Evolutionary conservation across 306 rosid genomes (phyloP), one percentile per base, ranked within the genome.

Genomic region (Acacia acuminata): DNA sequence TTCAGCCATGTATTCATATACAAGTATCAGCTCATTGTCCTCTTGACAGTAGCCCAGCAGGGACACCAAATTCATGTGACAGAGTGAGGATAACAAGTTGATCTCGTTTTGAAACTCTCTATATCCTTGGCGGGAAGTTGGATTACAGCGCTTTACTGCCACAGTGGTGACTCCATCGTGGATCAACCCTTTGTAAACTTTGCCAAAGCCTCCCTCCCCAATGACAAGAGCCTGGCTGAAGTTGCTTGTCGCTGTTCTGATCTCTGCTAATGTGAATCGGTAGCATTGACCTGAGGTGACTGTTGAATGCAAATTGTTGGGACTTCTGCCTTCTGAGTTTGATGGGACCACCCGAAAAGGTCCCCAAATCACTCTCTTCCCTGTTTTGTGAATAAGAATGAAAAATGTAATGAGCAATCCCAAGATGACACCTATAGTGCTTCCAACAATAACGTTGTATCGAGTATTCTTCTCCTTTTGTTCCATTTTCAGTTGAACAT

Each of bases 161-260:
- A 73, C 76, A 36, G 36, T 15, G 70, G 81, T 84, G 47, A 8
- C 40, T 42, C 81, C 85, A 69, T 81, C 78, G 40, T 78, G 42
- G 76, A 89, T 74, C 43, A 68, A 73, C 9, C 86, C 85, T 77
- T 73, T 88, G 84, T 88, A 88, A 43, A 88, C 91, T 76, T 86
- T 86, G 60, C 91, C 89, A 61, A 88, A 88, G 51, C 91, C 91
- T 58, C 91, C 91, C 50, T 67, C 83, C 0, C 91, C 91, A 73
- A 88, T 82, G 4, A 84, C 79, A 51, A 76, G 73, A 79, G 47
- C 86, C 22, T 79, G 85, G 56, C 71, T 78, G 70, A 88, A 88
- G 73, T 84, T 84, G 66, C 14, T 72, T 32, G 89, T 88, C 11
- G 88, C 89, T 30, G 45, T 69, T 55, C 65, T 82, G n/a, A 88